Evolutionary conservation across 2,329 filamentous ascomycete genomes (phyloP).

Genomic region (Botrytis pseudocinerea): DNA sequence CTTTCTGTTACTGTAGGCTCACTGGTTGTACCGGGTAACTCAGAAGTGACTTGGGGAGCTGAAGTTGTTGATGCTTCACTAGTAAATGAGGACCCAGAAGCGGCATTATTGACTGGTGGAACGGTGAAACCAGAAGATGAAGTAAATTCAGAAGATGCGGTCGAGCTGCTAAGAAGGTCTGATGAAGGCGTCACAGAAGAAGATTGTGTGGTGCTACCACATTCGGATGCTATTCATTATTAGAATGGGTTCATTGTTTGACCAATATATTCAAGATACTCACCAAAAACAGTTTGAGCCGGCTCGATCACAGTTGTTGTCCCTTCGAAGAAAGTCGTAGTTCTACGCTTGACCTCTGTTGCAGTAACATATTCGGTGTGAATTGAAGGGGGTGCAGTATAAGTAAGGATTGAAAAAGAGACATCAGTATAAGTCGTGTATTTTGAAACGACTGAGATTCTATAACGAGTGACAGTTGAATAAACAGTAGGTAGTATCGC

Average conservation of each 20-base stretch:
- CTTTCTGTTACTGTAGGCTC: not conserved
- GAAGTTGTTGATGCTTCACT: not conserved
- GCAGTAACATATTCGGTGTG: constrained; percentile 17
- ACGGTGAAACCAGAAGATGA: not conserved
- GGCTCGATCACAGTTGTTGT: not conserved
- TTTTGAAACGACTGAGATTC: constrained; percentile 18
- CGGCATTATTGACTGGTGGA: not conserved
- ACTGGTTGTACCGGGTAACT: not conserved
- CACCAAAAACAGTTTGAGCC: not conserved
- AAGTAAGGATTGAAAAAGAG: not conserved
- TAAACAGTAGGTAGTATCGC: not conserved
- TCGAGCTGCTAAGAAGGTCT: not conserved
- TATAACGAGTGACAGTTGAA: constrained; percentile 21
- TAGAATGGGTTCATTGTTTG: not conserved
- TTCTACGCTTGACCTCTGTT: constrained; percentile 1
- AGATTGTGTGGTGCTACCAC: not conserved
- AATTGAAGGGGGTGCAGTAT: not conserved
- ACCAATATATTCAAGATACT: not conserved
- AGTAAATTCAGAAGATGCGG: constrained; percentile 1
- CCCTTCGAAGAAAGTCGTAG: constrained; percentile 4
- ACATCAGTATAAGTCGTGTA: constrained; percentile 14
- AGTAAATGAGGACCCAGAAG: not conserved
- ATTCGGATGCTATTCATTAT: constrained; percentile 7
- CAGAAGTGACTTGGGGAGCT: not conserved
- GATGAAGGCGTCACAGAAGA: constrained; percentile 4